Base-by-base conservation (phyloP, 2,329 filamentous ascomycete species). In the Conoideocrella luteorostrata region DNA sequence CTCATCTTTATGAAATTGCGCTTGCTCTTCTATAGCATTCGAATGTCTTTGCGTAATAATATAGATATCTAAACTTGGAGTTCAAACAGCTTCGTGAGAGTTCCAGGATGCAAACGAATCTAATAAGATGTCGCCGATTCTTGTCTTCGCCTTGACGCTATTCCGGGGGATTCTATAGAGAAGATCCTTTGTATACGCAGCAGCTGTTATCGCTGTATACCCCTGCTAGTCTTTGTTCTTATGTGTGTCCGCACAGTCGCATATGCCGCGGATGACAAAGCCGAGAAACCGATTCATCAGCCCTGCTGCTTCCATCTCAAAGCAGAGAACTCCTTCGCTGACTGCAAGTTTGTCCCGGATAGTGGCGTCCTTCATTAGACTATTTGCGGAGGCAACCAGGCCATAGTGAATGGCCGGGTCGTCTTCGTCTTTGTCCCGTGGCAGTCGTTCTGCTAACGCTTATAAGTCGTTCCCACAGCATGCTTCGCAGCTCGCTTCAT, bases 231-330 rank as follows among this genome's bases (percentile, higher is more conserved):
- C n/a, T n/a, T n/a, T 56, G 21, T 57, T 57, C 37, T 62, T 62
- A 30, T 62, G 57, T 2, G 57, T 53, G 37, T 65, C 62, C 0
- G 60, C 52, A 28, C 65, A 66, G 47, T 66, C 60, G 43, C 57
- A 64, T 36, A 66, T 61, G 1, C 62, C 62, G 5, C 59, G 52
- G 34, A 65, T 55, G 5, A 62, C 57, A 2, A 64, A 44, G 22
- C 60, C 63, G 1, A 54, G 57, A 29, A 58, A 54, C 23, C 53
- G 40, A 10, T 58, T 52, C 51, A 58, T 56, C 32, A 62, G 23
- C 2, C 59, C 56, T 2, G 56, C 58, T 15, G 58, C 58, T 21
- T 60, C 58, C 55, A 60, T 61, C 46, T 59, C 55, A 34, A 57
- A 49, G 48, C 36, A 39, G 4, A 39, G 15, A 11, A 39, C 36